Base-by-base conservation (phyloP, 1,284 basidiomycete species). In the Peniophora sp. region DNA sequence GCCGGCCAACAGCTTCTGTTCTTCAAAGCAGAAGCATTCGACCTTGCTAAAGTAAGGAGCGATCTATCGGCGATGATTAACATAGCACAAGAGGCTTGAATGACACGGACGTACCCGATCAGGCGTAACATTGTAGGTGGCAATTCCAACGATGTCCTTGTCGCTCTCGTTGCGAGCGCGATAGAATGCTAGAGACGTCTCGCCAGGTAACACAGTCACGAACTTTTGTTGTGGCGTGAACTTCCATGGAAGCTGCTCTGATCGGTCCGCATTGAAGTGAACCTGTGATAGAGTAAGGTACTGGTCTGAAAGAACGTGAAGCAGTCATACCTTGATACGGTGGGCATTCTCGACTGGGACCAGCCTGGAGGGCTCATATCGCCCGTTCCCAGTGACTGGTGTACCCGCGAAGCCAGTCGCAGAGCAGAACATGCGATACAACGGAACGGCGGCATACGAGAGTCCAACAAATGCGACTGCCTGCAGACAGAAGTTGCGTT, bases 1-100 rank as follows among this genome's bases (percentile, higher is more conserved):
- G 20, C 89, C 88, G 0, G 96, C 95, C 20, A 97, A 73, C 17
- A 99, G 79, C 61, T 88, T 91, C 68, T 99, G 97, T 66, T 99
- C 97, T 67, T 99, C 97, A 60, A 99, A 99, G 70, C 97, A 99
- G 75, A 99, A 99, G 61, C 97, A 99, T 68, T 99, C 97, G 8
- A 99, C 94, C 72, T 99, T 99, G 52, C 95, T 92, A 65, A 99
- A 99, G 68, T 98, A 99, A 0, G 96, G 94, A 5, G 97, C 97
- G 58, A 98, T 83, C 92, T 97, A 63, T 6, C 22, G 9, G 10
- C 27, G 24, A 1, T 6, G 5, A 6, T 32, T 12, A 32, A 32
- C 27, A 32, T 32, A 6, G 12, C 6, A 32, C 6, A 32, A 32
- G 6, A 32, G 12, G 27, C 6, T 6, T 12, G 27, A 32, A 32